These are phyloP conservation scores for Arctium minus DNA, from an alignment of 129 eudicot genomes.

Conservation along the genomic window DNA sequence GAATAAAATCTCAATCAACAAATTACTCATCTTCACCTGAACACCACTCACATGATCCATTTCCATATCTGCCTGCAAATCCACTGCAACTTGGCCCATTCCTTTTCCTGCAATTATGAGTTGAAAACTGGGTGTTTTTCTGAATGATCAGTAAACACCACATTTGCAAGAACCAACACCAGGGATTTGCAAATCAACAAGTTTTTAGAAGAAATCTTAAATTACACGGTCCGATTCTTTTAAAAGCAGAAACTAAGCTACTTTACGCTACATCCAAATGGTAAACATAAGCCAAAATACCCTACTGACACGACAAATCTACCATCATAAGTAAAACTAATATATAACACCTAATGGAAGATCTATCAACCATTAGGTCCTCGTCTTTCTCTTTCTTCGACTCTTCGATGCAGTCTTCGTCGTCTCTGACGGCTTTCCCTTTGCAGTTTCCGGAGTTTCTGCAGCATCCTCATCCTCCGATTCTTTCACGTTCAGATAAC, in stretches of 20 bases:
- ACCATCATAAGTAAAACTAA: not conserved
- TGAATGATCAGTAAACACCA: not conserved
- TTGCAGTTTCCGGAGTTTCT: not conserved
- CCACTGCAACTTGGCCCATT: not conserved
- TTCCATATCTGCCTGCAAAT: not conserved
- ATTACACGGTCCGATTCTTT: not conserved
- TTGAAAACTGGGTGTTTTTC: not conserved
- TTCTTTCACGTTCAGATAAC: constrained; percentile 7
- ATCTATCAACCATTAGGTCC: not conserved
- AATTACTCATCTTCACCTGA: not conserved
- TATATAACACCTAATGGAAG: constrained; percentile 3
- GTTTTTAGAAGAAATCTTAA: not conserved
- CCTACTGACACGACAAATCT: constrained; percentile 6
- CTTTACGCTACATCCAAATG: not conserved
- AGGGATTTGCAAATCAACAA: not conserved
- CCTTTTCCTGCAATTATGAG: not conserved
- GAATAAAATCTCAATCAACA: not conserved
- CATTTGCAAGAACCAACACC: constrained; percentile 2
- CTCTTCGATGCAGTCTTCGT: constrained; percentile 12
- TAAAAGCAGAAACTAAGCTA: not conserved
- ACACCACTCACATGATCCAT: not conserved
- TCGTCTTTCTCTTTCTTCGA: constrained; percentile 7
- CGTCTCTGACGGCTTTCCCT: constrained; percentile 12
- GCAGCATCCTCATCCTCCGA: constrained; percentile 16
- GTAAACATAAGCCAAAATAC: not conserved